Percentiles rank a stretch among this genome's conserved stretches.
These are phyloP conservation scores for Syzygium aromaticum DNA, from an alignment of 345 rosid species.

Conservation along the genomic window DNA sequence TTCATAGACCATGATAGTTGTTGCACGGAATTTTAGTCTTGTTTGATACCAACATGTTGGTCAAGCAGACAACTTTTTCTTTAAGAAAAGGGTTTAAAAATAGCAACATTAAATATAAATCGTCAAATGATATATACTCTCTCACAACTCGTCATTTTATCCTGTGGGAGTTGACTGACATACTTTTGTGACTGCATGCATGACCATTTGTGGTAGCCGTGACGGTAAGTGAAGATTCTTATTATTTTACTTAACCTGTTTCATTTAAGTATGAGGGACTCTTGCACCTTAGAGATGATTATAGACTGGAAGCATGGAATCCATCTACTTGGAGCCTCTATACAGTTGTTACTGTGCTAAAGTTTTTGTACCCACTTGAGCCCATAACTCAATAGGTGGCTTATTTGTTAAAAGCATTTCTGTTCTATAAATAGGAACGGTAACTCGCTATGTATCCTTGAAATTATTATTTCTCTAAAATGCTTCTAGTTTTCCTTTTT, in stretches of 20 bases:
- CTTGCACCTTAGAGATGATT: not conserved
- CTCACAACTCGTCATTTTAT: not conserved
- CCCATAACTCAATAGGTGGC: not conserved
- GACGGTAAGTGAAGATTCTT: not conserved
- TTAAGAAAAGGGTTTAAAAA: not conserved
- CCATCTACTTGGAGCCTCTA: not conserved
- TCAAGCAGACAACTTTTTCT: not conserved
- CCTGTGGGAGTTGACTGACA: not conserved
- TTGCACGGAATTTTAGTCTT: not conserved
- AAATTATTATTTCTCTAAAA: not conserved
- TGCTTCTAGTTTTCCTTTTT: not conserved
- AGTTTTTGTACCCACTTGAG: not conserved
- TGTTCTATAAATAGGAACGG: not conserved
- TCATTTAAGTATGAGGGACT: not conserved
- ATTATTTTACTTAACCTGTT: not conserved
- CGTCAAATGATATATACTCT: not conserved
- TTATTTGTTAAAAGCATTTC: not conserved
- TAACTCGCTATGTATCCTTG: not conserved
- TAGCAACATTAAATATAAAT: not conserved
- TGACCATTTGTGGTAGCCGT: not conserved
- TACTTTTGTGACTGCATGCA: not conserved
- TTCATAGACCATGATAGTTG: not conserved
- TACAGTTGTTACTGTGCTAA: not conserved
- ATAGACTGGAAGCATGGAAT: not conserved
- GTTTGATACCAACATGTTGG: not conserved